Percentiles rank a stretch among this genome's conserved stretches.
phyloP scores from a whole-genome alignment of 2,329 filamentous ascomycete genomes.

The Aphanoascus verrucosus region DNA sequence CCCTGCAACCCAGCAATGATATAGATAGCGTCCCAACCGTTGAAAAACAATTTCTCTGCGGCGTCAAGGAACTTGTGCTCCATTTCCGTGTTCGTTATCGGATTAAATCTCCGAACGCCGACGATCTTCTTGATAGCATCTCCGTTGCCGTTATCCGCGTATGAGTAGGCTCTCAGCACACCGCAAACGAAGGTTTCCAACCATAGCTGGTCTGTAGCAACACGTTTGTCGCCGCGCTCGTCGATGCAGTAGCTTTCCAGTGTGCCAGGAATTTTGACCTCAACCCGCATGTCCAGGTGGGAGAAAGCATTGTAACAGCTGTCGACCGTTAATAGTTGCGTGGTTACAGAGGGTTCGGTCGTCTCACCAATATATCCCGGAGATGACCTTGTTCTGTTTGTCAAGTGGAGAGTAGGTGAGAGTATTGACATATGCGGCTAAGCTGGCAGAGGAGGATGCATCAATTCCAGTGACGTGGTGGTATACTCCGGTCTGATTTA shows the following conservation, averaged over 20 bases:
- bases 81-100: slow-evolving; percentile 93
- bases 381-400: slow-evolving; percentile 78
- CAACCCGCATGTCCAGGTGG: slow-evolving; percentile 92
- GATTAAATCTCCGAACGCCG: slow-evolving; percentile 93
- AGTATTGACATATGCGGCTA: slow-evolving; percentile 97
- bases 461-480: slow-evolving; percentile 97
- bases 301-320: slow-evolving; percentile 99
- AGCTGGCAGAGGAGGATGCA: slow-evolving; percentile 89
- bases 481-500: slow-evolving; percentile 86
- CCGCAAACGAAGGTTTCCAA: slow-evolving; percentile 95
- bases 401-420: slow-evolving; percentile 82
- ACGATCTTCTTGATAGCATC: slow-evolving; percentile 95
- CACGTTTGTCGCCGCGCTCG: slow-evolving; percentile 87
- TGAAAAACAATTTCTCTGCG: slow-evolving; percentile 89
- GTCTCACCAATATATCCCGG: slow-evolving; percentile 80
- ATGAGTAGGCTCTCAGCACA: slow-evolving; percentile 86
- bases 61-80: slow-evolving; percentile 93
- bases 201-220: slow-evolving; percentile 89
- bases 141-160: slow-evolving; percentile 88
- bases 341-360: neutral
- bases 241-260: slow-evolving; percentile 97
- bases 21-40: slow-evolving; percentile 46
- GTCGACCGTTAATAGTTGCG: slow-evolving; percentile 14
- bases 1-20: neutral
- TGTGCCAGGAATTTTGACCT: slow-evolving; percentile 91